These are phyloP conservation scores for Mycena vulgaris DNA, from an alignment of 768 basidiomycete genomes.

Conservation along the genomic window DNA sequence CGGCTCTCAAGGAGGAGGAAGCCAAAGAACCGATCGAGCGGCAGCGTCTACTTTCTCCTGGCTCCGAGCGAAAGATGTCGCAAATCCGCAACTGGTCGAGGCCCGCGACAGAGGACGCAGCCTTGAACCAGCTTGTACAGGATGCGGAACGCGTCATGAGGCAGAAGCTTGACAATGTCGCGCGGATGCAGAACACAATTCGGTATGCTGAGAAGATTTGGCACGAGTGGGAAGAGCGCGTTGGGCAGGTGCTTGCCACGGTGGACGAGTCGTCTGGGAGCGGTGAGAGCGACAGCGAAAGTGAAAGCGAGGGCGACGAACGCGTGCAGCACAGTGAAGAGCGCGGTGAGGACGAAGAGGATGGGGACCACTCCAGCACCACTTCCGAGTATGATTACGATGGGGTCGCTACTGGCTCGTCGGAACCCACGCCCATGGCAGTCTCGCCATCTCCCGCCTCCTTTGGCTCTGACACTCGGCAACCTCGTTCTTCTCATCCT, in stretches of 20 bases:
- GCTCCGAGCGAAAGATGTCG: constrained; percentile 90
- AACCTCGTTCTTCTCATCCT: constrained; percentile 34
- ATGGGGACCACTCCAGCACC: constrained; percentile 71
- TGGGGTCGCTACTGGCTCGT: constrained; percentile 55
- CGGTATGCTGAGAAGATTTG: constrained; percentile 97
- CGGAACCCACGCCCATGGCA: constrained; percentile 81
- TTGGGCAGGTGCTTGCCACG: constrained; percentile 75
- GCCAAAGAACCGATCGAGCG: constrained; percentile 93
- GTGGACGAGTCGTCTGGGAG: constrained; percentile 59
- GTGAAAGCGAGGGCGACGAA: constrained; percentile 65
- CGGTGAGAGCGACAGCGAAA: constrained; percentile 53
- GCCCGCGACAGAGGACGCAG: constrained; percentile 88
- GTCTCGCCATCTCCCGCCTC: constrained; percentile 58
- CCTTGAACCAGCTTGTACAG: constrained; percentile 84
- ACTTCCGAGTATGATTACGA: constrained; percentile 76
- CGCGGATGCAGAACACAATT: constrained; percentile 97
- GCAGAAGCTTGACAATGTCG: constrained; percentile 95
- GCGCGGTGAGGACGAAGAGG: constrained; percentile 47
- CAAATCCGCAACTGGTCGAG: constrained; percentile 90
- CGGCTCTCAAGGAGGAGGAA: constrained; percentile 93
- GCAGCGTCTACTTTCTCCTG: constrained; percentile 90
- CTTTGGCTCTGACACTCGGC: constrained; percentile 48
- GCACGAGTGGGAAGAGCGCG: constrained; percentile 95
- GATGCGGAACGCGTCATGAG: constrained; percentile 93
- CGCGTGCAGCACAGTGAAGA: constrained; percentile 59